Conservation (phyloP, 306 rosid species). For the Vigna angularis region DNA sequence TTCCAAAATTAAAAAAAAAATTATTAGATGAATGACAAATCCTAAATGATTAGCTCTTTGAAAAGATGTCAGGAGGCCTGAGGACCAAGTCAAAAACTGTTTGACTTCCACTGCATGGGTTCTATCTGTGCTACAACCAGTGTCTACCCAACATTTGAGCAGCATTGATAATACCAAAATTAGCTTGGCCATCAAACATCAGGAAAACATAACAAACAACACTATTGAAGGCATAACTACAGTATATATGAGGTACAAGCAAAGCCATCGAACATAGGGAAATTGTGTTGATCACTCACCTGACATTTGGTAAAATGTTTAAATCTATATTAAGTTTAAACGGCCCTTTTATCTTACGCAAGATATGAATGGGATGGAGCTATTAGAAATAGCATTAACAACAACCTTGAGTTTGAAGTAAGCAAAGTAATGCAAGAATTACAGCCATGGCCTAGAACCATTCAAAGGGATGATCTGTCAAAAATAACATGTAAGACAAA, state of each 20-base stretch:
- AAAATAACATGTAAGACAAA: constrained; percentile 31
- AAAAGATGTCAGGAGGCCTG: neutral
- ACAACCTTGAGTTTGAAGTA: constrained; percentile 26
- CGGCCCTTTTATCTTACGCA: constrained; percentile 26
- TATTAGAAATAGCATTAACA: constrained; percentile 9
- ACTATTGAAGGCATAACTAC: neutral
- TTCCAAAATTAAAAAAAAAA: neutral
- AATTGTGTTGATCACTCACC: neutral
- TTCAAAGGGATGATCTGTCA: neutral
- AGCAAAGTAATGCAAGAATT: neutral
- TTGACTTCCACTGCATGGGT: neutral
- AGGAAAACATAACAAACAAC: constrained; percentile 2
- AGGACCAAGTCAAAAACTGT: neutral
- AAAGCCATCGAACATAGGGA: constrained; percentile 11
- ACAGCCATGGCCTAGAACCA: neutral
- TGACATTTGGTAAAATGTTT: constrained; percentile 12
- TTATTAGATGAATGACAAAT: constrained; percentile 29
- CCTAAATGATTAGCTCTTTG: constrained; percentile 7
- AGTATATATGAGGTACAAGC: neutral
- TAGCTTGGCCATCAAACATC: neutral
- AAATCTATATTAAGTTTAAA: constrained; percentile 8
- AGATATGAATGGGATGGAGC: constrained; percentile 12
- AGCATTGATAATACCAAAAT: constrained; percentile 15
- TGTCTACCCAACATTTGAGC: constrained; percentile 1
- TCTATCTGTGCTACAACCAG: neutral